Conservation (phyloP, 1,139 yeast genomes). For the Groenewaldozyma auringiensis region DNA sequence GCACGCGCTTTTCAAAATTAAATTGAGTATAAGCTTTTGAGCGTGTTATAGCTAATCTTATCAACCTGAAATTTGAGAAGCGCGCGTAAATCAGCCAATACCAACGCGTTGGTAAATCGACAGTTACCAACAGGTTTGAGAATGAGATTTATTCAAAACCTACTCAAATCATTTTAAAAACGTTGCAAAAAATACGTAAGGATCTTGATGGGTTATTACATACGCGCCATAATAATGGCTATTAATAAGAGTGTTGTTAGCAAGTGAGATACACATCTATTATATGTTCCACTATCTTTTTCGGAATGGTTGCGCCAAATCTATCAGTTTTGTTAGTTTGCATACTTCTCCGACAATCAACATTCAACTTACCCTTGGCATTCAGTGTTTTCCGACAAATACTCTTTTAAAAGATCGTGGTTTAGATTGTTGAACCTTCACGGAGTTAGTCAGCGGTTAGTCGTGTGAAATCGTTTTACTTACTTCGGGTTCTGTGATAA, state of each 20-base stretch:
- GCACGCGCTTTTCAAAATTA: too few relatives aligned
- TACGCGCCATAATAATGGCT: neutral
- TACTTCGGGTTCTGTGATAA: constrained; percentile 6
- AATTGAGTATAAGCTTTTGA: too few relatives aligned
- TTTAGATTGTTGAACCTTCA: neutral
- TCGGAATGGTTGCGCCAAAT: constrained; percentile 3
- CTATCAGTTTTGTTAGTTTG: neutral
- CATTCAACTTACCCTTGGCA: constrained; percentile 3
- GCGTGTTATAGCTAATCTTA: neutral
- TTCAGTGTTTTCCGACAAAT: constrained; percentile 2
- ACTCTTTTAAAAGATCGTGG: constrained; percentile 1
- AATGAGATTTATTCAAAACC: too few relatives aligned
- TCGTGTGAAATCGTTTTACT: neutral
- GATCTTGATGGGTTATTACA: neutral
- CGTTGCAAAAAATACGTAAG: neutral
- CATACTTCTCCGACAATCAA: neutral
- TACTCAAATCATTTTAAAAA: too few relatives aligned
- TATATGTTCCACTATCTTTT: neutral
- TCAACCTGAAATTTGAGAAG: neutral
- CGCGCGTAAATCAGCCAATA: too few relatives aligned
- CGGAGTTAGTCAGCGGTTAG: neutral
- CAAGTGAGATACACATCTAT: neutral
- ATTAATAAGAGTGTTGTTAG: too few relatives aligned
- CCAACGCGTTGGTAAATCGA: too few relatives aligned
- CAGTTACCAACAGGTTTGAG: too few relatives aligned